Conservation (phyloP, 2,329 filamentous ascomycete genomes). For the Clarireedia hainanense region DNA sequence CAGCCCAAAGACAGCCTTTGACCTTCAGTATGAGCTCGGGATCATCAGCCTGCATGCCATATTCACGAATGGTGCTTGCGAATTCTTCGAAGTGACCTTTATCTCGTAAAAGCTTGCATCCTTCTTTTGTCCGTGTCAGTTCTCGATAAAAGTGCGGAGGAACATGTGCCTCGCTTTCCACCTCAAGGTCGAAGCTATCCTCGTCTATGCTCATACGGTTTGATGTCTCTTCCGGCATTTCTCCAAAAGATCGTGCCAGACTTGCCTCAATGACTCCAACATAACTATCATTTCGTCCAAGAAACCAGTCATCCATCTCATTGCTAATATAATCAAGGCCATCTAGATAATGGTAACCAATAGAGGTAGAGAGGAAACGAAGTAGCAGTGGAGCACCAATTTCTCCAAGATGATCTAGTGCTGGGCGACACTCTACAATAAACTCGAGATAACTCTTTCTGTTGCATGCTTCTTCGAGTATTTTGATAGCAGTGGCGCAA, state of each 20-base stretch:
- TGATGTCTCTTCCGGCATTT: slow-evolving; percentile 35
- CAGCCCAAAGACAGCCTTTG: slow-evolving; percentile 94
- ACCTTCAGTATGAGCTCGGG: slow-evolving; percentile 82
- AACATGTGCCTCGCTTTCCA: slow-evolving; percentile 43
- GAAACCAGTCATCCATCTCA: slow-evolving; percentile 99
- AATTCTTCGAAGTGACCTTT: slow-evolving; percentile 98
- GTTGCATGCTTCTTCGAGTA: slow-evolving; percentile 95
- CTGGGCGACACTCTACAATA: slow-evolving; percentile 91
- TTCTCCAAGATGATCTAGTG: slow-evolving; percentile 89
- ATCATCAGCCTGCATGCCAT: slow-evolving; percentile 79
- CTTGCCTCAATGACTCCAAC: slow-evolving; percentile 94
- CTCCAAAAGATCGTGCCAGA: slow-evolving; percentile 69
- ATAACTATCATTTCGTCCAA: slow-evolving; percentile 94
- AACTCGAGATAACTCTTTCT: slow-evolving; percentile 85
- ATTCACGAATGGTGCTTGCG: slow-evolving; percentile 76
- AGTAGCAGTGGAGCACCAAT: slow-evolving; percentile 90
- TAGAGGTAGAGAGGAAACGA: slow-evolving; percentile 89
- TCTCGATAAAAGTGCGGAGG: slow-evolving; percentile 98
- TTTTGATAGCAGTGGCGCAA: slow-evolving; percentile 92
- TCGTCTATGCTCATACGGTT: slow-evolving; percentile 33
- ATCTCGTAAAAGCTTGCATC: slow-evolving; percentile 79
- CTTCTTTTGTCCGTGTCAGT: slow-evolving; percentile 84
- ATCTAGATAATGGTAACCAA: slow-evolving; percentile 95
- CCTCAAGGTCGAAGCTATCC: slow-evolving; percentile 34
- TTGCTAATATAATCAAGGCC: slow-evolving; percentile 97